Conservation (phyloP, 2,329 filamentous ascomycete genomes). For the Clarireedia homoeocarpa region DNA sequence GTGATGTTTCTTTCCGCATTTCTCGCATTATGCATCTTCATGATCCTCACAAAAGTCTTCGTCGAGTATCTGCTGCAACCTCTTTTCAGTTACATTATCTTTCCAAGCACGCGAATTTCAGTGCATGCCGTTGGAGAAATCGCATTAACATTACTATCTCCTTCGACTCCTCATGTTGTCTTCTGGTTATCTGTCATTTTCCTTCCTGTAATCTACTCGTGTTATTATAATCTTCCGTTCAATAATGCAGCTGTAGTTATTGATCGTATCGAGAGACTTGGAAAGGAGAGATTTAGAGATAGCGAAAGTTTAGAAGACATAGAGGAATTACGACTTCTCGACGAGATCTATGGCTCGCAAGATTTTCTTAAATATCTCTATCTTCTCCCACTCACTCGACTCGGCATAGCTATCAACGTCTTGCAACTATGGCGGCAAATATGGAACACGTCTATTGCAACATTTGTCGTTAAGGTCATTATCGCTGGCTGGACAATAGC, state of each 20-base stretch:
- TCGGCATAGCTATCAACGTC: neutral
- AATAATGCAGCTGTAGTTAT: neutral
- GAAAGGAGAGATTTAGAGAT: neutral
- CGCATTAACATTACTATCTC: neutral
- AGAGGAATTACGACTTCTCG: neutral
- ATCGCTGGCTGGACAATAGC: neutral
- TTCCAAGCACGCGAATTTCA: no score
- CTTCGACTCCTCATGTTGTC: neutral
- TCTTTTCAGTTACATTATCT: no score
- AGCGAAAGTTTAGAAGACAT: neutral
- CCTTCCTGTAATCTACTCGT: neutral
- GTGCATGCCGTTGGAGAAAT: neutral
- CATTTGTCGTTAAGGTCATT: neutral
- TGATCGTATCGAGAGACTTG: neutral
- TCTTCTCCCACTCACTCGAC: neutral
- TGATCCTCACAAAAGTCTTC: no score
- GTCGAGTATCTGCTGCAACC: no score
- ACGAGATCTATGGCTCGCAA: neutral
- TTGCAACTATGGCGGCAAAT: neutral
- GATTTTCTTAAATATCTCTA: neutral
- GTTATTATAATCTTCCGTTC: neutral
- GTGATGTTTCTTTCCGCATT: no score
- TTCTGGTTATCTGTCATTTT: neutral
- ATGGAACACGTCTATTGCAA: neutral
- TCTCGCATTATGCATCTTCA: no score